Evolutionary conservation across 352 stramenopile genomes (phyloP).

Genomic region (Globisporangium cystogenes): DNA sequence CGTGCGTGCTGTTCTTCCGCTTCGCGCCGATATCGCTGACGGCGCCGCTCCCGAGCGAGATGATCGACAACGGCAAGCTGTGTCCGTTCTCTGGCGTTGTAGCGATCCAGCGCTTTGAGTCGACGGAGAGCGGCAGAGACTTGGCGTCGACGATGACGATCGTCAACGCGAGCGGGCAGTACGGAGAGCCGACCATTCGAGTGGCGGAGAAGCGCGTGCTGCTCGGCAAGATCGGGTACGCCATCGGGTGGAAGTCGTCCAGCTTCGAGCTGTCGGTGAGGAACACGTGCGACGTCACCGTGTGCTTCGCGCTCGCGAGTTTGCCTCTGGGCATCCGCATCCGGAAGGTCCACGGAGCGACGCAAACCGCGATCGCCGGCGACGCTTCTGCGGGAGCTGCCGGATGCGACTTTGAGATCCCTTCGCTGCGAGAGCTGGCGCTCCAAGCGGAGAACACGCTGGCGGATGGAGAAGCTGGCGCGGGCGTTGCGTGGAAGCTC

Average conservation of each 20-base stretch:
- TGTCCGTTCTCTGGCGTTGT: slow-evolving; percentile 61
- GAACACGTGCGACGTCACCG: slow-evolving; percentile 61
- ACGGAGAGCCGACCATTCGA: slow-evolving; percentile 55
- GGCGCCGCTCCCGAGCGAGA: slow-evolving; percentile 32
- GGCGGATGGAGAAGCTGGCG: slow-evolving; percentile 1
- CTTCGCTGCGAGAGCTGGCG: slow-evolving; percentile 38
- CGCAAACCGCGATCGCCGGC: slow-evolving; percentile 19
- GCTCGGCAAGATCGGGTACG: slow-evolving; percentile 82
- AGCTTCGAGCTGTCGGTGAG: slow-evolving; percentile 59
- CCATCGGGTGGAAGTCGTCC: slow-evolving; percentile 64
- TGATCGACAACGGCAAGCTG: slow-evolving; percentile 55
- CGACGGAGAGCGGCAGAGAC: slow-evolving; percentile 2
- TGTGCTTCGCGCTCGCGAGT: slow-evolving; percentile 57
- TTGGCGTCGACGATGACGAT: slow-evolving; percentile 66
- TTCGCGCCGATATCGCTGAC: slow-evolving; percentile 71
- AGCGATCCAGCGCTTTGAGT: slow-evolving; percentile 66
- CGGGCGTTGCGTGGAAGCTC: slow-evolving; percentile 38
- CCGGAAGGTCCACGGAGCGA: slow-evolving; percentile 27
- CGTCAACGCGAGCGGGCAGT: slow-evolving; percentile 49
- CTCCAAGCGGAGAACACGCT: slow-evolving; percentile 28
- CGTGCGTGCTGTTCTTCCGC: slow-evolving; percentile 47
- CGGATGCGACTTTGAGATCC: slow-evolving; percentile 3
- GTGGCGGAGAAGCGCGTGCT: slow-evolving; percentile 46
- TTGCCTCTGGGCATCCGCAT: slow-evolving; percentile 53
- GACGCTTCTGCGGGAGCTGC: neutral